phyloP scores from a whole-genome alignment of 768 basidiomycete genomes.

The Boletus subparvulus region DNA sequence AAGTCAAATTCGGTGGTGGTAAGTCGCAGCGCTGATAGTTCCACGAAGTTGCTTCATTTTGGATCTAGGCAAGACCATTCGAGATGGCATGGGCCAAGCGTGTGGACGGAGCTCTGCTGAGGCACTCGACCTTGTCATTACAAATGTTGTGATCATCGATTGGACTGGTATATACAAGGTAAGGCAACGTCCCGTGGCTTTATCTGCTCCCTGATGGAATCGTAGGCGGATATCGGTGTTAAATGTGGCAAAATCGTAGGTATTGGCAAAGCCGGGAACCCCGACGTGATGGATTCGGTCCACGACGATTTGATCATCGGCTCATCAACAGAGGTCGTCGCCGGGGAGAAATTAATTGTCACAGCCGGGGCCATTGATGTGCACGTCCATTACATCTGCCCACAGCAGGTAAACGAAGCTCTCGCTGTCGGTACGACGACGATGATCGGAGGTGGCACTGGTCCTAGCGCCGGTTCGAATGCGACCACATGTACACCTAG shows the following conservation, averaged over 20 bases:
- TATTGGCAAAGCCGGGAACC: constrained; percentile 98
- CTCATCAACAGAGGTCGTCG: constrained; percentile 91
- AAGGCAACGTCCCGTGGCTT: background rate
- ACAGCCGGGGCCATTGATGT: constrained; percentile 93
- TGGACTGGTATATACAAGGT: constrained; percentile 97
- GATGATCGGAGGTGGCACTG: constrained; percentile 95
- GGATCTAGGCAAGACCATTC: constrained; percentile 79
- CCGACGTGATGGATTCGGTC: constrained; percentile 85
- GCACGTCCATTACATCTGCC: constrained; percentile 94
- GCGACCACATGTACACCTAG: constrained; percentile 93
- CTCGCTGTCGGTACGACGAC: constrained; percentile 85
- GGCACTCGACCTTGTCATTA: constrained; percentile 89
- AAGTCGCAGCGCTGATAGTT: constrained; percentile 6
- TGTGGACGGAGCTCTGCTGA: constrained; percentile 66
- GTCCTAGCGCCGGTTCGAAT: constrained; percentile 84
- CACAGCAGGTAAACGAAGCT: constrained; percentile 87
- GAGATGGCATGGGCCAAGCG: constrained; percentile 96
- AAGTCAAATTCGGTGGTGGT: constrained; percentile 98
- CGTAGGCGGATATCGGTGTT: constrained; percentile 91
- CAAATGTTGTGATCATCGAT: constrained; percentile 91
- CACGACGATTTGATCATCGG: constrained; percentile 74
- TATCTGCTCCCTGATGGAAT: constrained; percentile 1
- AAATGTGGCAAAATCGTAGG: constrained; percentile 79
- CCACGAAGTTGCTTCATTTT: background rate
- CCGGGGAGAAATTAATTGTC: constrained; percentile 91